phyloP scores from a whole-genome alignment of 768 basidiomycete species.

The Auriscalpium vulgare region DNA sequence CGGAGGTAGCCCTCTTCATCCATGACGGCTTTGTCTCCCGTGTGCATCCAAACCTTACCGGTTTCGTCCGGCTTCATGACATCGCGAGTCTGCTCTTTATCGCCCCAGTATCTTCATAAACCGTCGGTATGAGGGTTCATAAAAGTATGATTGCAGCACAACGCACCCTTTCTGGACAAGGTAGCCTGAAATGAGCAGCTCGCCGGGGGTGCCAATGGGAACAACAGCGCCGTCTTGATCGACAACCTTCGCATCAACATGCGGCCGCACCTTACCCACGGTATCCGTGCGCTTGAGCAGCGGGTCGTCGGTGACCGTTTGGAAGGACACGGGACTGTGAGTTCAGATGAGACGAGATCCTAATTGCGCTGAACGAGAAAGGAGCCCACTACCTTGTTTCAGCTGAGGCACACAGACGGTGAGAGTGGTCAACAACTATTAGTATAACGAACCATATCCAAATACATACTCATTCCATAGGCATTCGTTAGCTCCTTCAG shows the following conservation, averaged over 20 bases:
- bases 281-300: constrained; percentile 74
- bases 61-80: constrained; percentile 48
- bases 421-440: not conserved
- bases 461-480: constrained; percentile 77
- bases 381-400: constrained; percentile 49
- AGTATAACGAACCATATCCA: not conserved
- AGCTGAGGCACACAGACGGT: constrained; percentile 32
- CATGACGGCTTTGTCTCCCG: constrained; percentile 74
- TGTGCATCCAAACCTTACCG: constrained; percentile 73
- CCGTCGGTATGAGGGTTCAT: not conserved
- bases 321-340: constrained; percentile 73
- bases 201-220: constrained; percentile 68
- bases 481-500: constrained; percentile 66
- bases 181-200: constrained; percentile 70
- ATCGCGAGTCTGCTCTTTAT: constrained; percentile 54
- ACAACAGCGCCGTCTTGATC: constrained; percentile 51
- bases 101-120: constrained; percentile 65
- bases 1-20: constrained; percentile 74
- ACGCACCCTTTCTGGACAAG: constrained; percentile 70
- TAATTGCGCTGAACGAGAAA: not conserved
- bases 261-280: constrained; percentile 69
- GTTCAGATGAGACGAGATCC: not conserved
- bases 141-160: not conserved
- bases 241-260: constrained; percentile 69
- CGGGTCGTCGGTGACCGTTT: constrained; percentile 62